Evolutionary conservation across 805 yeast species (phyloP).

Genomic region (Yamadazyma takamatsuzukensis): DNA sequence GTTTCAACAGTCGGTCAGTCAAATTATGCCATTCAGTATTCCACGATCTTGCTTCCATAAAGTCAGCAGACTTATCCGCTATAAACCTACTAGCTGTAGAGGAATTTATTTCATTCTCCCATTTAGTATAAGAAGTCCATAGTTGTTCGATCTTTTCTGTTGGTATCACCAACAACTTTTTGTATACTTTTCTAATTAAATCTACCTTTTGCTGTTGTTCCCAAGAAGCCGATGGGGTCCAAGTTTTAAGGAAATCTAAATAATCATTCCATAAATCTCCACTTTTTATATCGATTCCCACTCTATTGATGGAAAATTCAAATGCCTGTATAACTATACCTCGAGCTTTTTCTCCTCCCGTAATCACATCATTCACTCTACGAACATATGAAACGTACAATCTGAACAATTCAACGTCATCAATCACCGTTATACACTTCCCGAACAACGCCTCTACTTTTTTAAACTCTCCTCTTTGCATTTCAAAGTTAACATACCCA

Average conservation of each 20-base stretch:
- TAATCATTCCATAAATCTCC: conserved; percentile 79
- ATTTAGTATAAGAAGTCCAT: conserved; percentile 78
- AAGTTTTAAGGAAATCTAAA: conserved; percentile 67
- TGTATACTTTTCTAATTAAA: conserved; percentile 67
- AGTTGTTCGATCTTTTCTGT: conserved; percentile 66
- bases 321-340: conserved; percentile 74
- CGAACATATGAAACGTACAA: conserved; percentile 77
- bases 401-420: conserved; percentile 68
- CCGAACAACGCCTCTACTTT: conserved; percentile 65
- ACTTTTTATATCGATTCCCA: conserved; percentile 74
- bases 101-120: conserved; percentile 76
- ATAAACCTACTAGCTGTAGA: conserved; percentile 81
- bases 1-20: conserved; percentile 45
- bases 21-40: conserved; percentile 65
- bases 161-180: conserved; percentile 72
- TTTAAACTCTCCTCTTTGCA: conserved; percentile 60
- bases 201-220: conserved; percentile 83
- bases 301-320: conserved; percentile 72
- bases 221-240: conserved; percentile 79
- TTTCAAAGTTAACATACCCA: conserved; percentile 60
- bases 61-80: conserved; percentile 75
- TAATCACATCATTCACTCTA: conserved; percentile 61
- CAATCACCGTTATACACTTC: conserved; percentile 57
- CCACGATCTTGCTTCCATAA: conserved; percentile 82
- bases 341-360: conserved; percentile 81